Base-by-base conservation (phyloP, 1,139 yeast genomes). In the Diutina pseudorugosa region DNA sequence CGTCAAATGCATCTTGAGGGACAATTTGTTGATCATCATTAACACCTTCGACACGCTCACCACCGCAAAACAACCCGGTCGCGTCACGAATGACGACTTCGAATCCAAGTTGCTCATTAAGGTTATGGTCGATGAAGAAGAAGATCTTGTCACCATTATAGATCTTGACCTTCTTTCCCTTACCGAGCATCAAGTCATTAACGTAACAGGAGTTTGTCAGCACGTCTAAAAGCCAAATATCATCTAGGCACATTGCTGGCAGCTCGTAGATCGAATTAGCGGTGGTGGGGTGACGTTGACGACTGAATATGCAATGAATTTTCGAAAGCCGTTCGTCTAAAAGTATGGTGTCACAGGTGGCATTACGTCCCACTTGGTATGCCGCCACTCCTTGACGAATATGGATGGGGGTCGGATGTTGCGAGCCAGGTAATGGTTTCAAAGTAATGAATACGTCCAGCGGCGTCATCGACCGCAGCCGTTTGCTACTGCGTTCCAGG, bases 171-270 rank as follows among this genome's bases (percentile, higher is more conserved):
- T 87, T 87, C 41, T 75, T 72, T 1, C 85, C 85, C 55, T 80
- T 79, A 0, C 85, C 85, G 47, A 90, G 62, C 50, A 72, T 73
- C 14, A 67, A 65, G 4, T 77, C 77, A 61, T 90, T 88, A 9
- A 90, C 76, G 57, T 72, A 79, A 62, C 96, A 87, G 1, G 87
- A 84, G 63, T 90, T 90, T 0, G 95, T 80, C 52, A 95, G 85
- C 56, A 75, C 78, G 61, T 88, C 96, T 47, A 86, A 67, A 19
- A 90, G 68, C 95, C 96, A 89, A n/a, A 87, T 71, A 61, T 83
- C 90, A 54, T 83, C 88, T 3, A 79, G 67, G 55, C 83, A 80
- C 55, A 79, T 77, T 0, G 87, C 88, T 0, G 88, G 87, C 16
- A 85, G 79, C 59, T 82, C 86, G 59, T 70, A 78, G 9, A 81